Conservation (phyloP, 1,139 yeast genomes). For the Kurtzmaniella natalensis region DNA sequence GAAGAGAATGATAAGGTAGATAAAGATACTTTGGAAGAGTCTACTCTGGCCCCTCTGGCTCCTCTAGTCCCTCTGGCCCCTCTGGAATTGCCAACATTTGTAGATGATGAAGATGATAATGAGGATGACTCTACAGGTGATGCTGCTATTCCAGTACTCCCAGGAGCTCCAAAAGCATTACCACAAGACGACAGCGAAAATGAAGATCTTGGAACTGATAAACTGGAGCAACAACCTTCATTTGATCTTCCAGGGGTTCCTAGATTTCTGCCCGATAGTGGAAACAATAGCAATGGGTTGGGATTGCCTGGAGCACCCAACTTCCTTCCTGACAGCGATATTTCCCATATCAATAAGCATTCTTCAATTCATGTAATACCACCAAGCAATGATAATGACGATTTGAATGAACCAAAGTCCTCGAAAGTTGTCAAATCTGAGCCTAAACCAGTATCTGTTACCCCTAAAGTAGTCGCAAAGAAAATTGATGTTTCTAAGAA, state of each 20-base stretch:
- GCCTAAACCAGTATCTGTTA: conserved; percentile 5
- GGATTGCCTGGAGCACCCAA: conserved; percentile 42
- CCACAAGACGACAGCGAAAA: conserved; percentile 4
- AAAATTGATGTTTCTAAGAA: background rate
- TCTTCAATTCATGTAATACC: conserved; percentile 37
- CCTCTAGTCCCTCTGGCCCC: conserved; percentile 13
- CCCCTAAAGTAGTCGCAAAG: conserved; percentile 1
- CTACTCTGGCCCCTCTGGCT: background rate
- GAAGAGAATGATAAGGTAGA: background rate
- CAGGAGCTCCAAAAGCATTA: conserved; percentile 25
- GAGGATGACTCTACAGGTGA: conserved; percentile 2
- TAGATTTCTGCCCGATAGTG: conserved; percentile 26
- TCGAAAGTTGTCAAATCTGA: no score
- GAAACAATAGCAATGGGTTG: conserved; percentile 16
- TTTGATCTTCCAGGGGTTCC: conserved; percentile 26
- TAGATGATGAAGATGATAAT: conserved; percentile 8
- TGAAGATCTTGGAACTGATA: conserved; percentile 2
- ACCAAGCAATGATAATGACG: conserved; percentile 14
- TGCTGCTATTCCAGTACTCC: conserved; percentile 15
- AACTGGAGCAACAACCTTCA: background rate
- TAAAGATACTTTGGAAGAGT: background rate
- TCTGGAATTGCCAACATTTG: conserved; percentile 3
- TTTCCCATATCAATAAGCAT: conserved; percentile 33
- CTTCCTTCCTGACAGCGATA: conserved; percentile 39
- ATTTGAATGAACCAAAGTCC: conserved; percentile 1